Evolutionary conservation across 2,329 filamentous ascomycete species (phyloP), one percentile per base, ranked within the genome.

Genomic region (Fusarium siculi): DNA sequence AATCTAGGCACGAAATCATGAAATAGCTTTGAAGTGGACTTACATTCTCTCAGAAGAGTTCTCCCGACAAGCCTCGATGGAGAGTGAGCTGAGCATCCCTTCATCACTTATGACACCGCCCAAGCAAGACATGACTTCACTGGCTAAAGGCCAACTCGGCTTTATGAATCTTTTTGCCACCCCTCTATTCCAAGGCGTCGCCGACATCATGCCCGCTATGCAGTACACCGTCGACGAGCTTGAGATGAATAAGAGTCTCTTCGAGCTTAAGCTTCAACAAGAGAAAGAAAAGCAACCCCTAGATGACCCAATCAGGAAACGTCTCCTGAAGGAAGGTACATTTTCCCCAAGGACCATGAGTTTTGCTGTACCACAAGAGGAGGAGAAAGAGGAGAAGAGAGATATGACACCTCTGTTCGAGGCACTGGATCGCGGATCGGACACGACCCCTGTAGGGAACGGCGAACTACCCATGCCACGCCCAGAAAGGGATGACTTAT

Each of bases 111-210:
- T 97, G 77, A 91, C 95, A 2, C 91, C 92, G 7, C 94, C 96
- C 44, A 91, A 94, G 65, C 93, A 95, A 76, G 95, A 98, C 76
- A 87, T 93, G 37, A 86, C 94, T 70, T 95, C 96, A 62, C 87
- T 98, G 59, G 93, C 91, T 72, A 94, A 93, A 74, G 93, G 95
- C 12, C 96, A 99, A 82, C 93, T 98, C 61, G 93, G 94, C 30
- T 99, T 99, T 83, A 98, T 98, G 93, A 96, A 94, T 74, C 89
- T 98, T 77, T 98, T 98, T 81, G 96, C 96, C 21, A 90, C 95
- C 54, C 96, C 96, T 2, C 87, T 99, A 0, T 99, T 99, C 79
- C 91, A 95, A 79, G 93, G 93, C 12, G 92, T 98, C 12, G 91
- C 93, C 36, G 93, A 97, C 76, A 89, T 98, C 40, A 88, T 98